These are phyloP conservation scores for Caloboletus firmus DNA, from an alignment of 1,284 basidiomycete species.

Conservation along the genomic window DNA sequence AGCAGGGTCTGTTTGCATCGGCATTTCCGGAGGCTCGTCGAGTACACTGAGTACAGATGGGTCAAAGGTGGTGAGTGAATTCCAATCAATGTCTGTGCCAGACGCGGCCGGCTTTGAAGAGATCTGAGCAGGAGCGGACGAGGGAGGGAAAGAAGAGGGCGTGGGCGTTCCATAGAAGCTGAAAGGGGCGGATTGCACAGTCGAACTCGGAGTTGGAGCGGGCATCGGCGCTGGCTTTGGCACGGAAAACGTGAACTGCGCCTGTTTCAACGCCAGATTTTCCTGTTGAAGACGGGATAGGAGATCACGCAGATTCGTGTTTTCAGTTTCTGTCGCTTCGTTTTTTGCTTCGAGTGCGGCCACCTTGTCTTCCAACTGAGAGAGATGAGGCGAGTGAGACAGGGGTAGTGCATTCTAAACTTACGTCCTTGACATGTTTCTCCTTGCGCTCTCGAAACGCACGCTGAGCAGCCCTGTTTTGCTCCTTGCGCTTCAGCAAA, in stretches of 20 bases:
- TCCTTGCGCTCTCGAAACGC: constrained; percentile 87
- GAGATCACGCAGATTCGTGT: constrained; percentile 77
- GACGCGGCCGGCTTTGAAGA: constrained; percentile 14
- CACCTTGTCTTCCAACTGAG: constrained; percentile 79
- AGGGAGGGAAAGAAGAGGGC: constrained; percentile 25
- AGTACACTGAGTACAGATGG: constrained; percentile 58
- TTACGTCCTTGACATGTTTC: constrained; percentile 84
- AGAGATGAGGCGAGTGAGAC: constrained; percentile 13
- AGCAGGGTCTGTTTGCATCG: constrained; percentile 63
- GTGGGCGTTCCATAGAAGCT: constrained; percentile 30
- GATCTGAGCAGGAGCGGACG: constrained; percentile 28
- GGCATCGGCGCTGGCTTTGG: constrained; percentile 42
- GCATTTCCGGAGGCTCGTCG: constrained; percentile 50
- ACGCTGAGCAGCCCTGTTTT: constrained; percentile 82
- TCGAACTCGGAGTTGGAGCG: constrained; percentile 21
- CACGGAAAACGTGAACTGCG: constrained; percentile 72
- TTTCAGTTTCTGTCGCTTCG: constrained; percentile 63
- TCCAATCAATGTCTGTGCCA: constrained; percentile 58
- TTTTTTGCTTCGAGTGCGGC: constrained; percentile 77
- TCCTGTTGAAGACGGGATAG: constrained; percentile 75
- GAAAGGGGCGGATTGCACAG: constrained; percentile 30
- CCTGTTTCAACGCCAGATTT: constrained; percentile 71
- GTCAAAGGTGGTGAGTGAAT: constrained; percentile 64
- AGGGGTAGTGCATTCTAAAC: constrained; percentile 31
- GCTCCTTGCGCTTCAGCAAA: constrained; percentile 79